phyloP scores from a whole-genome alignment of 2,329 filamentous ascomycete species.

The Cyphellophora attinorum region DNA sequence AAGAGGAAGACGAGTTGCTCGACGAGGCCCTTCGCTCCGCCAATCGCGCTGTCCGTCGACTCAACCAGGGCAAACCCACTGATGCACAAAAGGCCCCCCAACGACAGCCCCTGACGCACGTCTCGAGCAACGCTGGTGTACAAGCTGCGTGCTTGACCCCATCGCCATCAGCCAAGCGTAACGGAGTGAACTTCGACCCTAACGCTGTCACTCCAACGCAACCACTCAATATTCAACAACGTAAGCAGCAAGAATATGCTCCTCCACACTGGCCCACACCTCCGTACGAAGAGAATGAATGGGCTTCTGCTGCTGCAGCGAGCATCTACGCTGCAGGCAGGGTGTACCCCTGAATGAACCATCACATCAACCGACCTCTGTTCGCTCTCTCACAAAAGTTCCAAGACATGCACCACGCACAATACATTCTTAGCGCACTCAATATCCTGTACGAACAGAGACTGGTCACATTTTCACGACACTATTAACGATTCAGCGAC shows the following conservation, averaged over 20 bases:
- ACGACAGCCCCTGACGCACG: constrained; percentile 26
- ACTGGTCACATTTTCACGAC: constrained; percentile 3
- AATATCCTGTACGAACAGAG: constrained; percentile 19
- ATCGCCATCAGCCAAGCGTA: constrained; percentile 73
- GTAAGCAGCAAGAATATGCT: constrained; percentile 39
- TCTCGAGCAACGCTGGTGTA: constrained; percentile 8
- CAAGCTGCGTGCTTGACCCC: constrained; percentile 55
- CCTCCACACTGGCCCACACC: constrained; percentile 84
- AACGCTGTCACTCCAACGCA: constrained; percentile 43
- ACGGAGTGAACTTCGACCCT: constrained; percentile 63
- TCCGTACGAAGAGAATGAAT: constrained; percentile 87
- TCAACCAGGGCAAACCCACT: constrained; percentile 40
- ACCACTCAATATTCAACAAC: constrained; percentile 59
- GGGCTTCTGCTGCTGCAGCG: constrained; percentile 72
- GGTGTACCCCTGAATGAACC: constrained; percentile 15
- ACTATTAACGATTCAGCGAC: constrained; percentile 7
- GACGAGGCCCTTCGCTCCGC: constrained; percentile 79
- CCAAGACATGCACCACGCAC: constrained; percentile 8
- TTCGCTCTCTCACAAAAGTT: neutral
- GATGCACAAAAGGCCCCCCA: no score
- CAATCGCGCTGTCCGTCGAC: constrained; percentile 60
- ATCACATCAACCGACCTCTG: neutral
- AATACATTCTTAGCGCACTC: constrained; percentile 9
- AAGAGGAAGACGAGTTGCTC: constrained; percentile 91
- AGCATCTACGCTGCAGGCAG: constrained; percentile 66